Conservation (phyloP, 345 rosid genomes). For the Eucalyptus cloeziana region DNA sequence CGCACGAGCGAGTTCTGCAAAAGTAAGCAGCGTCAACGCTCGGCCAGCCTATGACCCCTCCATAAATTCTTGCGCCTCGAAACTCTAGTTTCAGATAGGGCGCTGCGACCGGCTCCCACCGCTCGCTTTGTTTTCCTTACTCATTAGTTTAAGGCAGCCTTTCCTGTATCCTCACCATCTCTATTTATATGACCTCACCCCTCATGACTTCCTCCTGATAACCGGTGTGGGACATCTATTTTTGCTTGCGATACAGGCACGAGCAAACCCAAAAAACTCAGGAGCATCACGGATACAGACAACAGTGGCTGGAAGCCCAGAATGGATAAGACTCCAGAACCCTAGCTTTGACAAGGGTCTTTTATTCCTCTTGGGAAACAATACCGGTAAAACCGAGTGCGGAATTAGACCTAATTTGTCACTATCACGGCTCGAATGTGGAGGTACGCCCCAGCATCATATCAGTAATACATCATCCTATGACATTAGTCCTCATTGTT, state of each 20-base stretch:
- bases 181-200: background rate
- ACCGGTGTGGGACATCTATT: conserved; percentile 5
- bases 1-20: conserved; percentile 75
- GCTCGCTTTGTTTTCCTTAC: conserved; percentile 95
- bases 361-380: background rate
- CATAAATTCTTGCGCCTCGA: conserved; percentile 62
- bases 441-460: background rate
- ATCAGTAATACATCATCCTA: background rate
- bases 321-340: background rate
- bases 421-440: background rate
- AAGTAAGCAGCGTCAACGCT: conserved; percentile 83
- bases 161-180: fast-evolving
- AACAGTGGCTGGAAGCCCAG: background rate
- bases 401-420: background rate
- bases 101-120: conserved; percentile 74
- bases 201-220: fast-evolving
- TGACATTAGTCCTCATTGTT: background rate
- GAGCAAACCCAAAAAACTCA: background rate
- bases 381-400: background rate
- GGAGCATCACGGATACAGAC: background rate
- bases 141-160: conserved; percentile 84
- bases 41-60: conserved; percentile 88
- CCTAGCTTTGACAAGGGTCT: background rate
- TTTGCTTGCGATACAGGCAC: background rate
- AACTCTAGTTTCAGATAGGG: background rate